These are phyloP conservation scores for Phytophthora sp. DNA, from an alignment of 352 stramenopile species.

Conservation along the genomic window DNA sequence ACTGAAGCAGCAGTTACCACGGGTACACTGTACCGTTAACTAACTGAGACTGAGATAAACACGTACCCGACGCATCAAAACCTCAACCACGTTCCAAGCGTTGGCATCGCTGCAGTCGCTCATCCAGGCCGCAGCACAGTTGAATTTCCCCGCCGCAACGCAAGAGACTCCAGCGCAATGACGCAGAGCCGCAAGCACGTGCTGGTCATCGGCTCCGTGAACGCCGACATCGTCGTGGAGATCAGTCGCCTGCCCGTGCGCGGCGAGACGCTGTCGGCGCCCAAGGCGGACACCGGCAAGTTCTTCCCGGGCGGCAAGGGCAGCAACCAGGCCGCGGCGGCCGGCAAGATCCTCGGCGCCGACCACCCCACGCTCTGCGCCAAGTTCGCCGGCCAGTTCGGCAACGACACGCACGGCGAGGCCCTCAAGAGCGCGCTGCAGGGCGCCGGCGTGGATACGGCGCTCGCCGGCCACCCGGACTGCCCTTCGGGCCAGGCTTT, in stretches of 20 bases:
- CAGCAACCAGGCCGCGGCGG: slow-evolving; percentile 79
- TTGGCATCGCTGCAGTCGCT: slow-evolving; percentile 1
- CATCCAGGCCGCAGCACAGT: slow-evolving; percentile 1
- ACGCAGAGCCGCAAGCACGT: slow-evolving; percentile 40
- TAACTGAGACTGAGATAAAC: background rate
- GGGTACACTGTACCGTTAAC: background rate
- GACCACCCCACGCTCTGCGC: slow-evolving; percentile 32
- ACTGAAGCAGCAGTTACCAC: slow-evolving; percentile 7
- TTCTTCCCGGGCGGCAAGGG: slow-evolving; percentile 81
- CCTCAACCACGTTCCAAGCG: slow-evolving; percentile 26
- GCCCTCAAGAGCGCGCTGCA: slow-evolving; percentile 51
- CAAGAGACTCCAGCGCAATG: slow-evolving; percentile 25
- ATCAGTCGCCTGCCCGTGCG: slow-evolving; percentile 66
- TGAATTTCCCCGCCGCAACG: slow-evolving; percentile 2
- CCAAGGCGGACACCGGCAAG: slow-evolving; percentile 59
- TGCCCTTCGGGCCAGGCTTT: slow-evolving; percentile 80
- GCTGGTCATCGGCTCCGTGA: slow-evolving; percentile 84
- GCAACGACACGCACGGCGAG: slow-evolving; percentile 64
- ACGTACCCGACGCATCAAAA: slow-evolving; percentile 1
- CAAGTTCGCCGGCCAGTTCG: slow-evolving; percentile 76
- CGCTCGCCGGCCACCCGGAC: slow-evolving; percentile 41
- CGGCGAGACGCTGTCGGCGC: slow-evolving; percentile 70
- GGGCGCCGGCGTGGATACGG: slow-evolving; percentile 40
- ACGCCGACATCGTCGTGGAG: slow-evolving; percentile 84
- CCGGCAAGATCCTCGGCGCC: slow-evolving; percentile 44